Base-by-base conservation (phyloP, 1,139 yeast genomes). In the Meyerozyma elateridarum region DNA sequence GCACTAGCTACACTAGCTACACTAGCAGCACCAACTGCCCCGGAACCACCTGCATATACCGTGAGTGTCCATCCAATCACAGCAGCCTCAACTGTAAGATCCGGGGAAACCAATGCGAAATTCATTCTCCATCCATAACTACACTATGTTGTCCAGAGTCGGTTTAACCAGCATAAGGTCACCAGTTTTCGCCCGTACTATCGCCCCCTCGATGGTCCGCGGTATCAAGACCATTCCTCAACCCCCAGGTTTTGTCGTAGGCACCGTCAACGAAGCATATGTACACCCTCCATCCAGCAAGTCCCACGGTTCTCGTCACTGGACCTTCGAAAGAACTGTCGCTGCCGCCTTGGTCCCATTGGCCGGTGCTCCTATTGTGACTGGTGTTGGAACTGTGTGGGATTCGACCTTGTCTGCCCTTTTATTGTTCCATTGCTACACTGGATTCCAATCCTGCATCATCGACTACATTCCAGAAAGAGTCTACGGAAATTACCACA, bases 391-490 rank as follows among this genome's bases (percentile, higher is more conserved):
- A 48, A 51, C 77, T 38, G 55, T 59, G 6, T 48, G 76, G 8
- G 93, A 83, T 55, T 64, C 85, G 8, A 44, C 73, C 3, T 64
- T 81, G 48, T 67, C 79, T 14, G 60, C 76, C 13, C 57, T 76
- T 15, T 52, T 80, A 38, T 61, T 82, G 46, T 70, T 75, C 42
- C 91, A 83, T 56, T 67, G 79, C 38, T 77, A 72, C 54, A 74
- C 79, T 45, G 93, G 91, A 20, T 74, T 82, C 64, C 80, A 80
- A 56, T 65, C 85, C 30, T 83, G 93, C 68, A 82, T 84, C 45
- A 76, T 76, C 37, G 94, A 84, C 59, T 84, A 84, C 61, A 78
- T 84, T 35, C 88, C 88, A 25, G 56, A 64, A 42, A 70, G 94
- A 62, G 84, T 79, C 13, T 84, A 79, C 50, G 91, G 91, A 26